phyloP scores from a whole-genome alignment of 1,284 basidiomycete genomes.

The Wolfiporia cocos region DNA sequence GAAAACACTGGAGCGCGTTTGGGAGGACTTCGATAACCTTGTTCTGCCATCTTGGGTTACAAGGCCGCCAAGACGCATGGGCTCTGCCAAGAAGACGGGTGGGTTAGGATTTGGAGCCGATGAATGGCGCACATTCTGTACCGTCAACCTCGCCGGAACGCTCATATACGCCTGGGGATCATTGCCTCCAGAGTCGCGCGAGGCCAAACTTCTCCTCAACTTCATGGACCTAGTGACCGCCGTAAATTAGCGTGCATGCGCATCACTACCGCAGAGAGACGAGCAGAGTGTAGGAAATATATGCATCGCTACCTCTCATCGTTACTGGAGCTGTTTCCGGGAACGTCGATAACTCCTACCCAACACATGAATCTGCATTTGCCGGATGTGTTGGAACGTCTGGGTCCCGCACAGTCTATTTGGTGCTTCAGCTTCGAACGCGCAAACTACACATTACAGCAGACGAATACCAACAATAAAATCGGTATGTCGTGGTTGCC shows the following conservation, averaged over 20 bases:
- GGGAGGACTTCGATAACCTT: neutral
- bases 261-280: conserved; percentile 9
- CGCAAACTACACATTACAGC: neutral
- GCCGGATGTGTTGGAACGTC: neutral
- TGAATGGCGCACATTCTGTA: conserved; percentile 3
- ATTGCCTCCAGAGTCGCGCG: neutral
- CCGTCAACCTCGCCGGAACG: neutral
- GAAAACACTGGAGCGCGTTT: neutral
- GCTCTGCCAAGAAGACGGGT: neutral
- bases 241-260: conserved; percentile 24
- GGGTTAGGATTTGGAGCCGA: conserved; percentile 1
- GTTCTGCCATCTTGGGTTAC: neutral
- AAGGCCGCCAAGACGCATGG: neutral
- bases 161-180: conserved; percentile 1
- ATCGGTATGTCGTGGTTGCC: neutral
- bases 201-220: conserved; percentile 24
- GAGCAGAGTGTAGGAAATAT: neutral
- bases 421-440: neutral
- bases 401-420: neutral
- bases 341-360: neutral
- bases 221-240: conserved; percentile 31
- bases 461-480: neutral
- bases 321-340: neutral
- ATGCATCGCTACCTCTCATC: neutral
- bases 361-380: neutral